These are phyloP conservation scores for Zychaea mexicana DNA, from an alignment of 371 early-diverging fungal species.

Conservation along the genomic window DNA sequence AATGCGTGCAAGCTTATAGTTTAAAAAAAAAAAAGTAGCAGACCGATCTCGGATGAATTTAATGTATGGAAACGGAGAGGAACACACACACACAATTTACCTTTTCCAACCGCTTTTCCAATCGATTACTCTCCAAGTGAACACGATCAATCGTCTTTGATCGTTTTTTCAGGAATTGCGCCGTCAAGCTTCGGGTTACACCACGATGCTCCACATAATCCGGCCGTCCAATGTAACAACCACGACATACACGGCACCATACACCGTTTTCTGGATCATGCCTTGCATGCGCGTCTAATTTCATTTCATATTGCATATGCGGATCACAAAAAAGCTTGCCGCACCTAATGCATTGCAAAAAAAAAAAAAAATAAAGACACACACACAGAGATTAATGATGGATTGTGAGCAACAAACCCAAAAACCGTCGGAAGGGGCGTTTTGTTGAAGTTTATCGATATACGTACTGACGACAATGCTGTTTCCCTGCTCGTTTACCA, in stretches of 20 bases:
- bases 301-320: conserved; percentile 73
- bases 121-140: conserved; percentile 80
- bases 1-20: conserved; percentile 43
- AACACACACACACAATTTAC: too few relatives aligned
- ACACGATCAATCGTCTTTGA: conserved; percentile 64
- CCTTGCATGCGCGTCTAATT: conserved; percentile 63
- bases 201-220: conserved; percentile 59
- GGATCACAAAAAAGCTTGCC: conserved; percentile 73
- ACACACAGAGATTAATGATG: too few relatives aligned
- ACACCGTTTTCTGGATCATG: conserved; percentile 75
- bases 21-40: background rate
- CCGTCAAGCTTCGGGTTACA: conserved; percentile 52
- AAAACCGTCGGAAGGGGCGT: too few relatives aligned
- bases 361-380: too few relatives aligned
- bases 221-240: conserved; percentile 62
- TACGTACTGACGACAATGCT: conserved; percentile 50
- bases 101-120: conserved; percentile 86
- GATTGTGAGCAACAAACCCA: too few relatives aligned
- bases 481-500: conserved; percentile 23
- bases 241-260: conserved; percentile 78
- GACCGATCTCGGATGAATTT: background rate
- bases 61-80: too few relatives aligned
- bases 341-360: conserved; percentile 62
- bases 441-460: too few relatives aligned
- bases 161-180: conserved; percentile 60